Evolutionary conservation across 805 yeast species (phyloP), one percentile per base, ranked within the genome.

Genomic region (Ogataea ramenticola): DNA sequence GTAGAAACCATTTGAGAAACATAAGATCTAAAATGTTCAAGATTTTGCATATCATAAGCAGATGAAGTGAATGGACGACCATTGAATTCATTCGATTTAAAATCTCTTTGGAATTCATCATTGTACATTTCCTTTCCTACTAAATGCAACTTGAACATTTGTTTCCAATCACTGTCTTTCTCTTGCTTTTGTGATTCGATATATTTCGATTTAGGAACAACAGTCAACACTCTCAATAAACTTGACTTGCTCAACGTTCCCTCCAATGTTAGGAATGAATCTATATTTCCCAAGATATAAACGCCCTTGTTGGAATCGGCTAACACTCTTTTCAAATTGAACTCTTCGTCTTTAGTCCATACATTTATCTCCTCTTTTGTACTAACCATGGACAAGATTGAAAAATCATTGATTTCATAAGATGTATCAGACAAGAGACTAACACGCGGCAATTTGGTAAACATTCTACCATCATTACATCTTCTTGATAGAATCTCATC

Each of bases 401-500:
- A 55, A 45, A 58, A 60, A 20, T 61, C 62, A 32, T 49, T 58
- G 41, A 56, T 57, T 17, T 63, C 65, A 7, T 60, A 53, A 1
- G 61, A 55, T 10, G 54, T 40, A 5, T 57, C 56, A 3, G 36
- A 37, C 1, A 16, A 6, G 4, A 11, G 26, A 7, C 44, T 41
- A 1, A 36, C 16, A 6, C 19, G 27, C 7, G 39, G 33, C 4
- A 67, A 69, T 32, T 47, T 40, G 1, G 66, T 68, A 47, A 61
- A 58, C 14, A 42, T 22, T 17, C 40, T 44, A 15, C 21, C 34
- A 8, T 45, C 39, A 4, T 29, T 24, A n/a, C 71, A 64, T 17
- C 63, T 49, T n/a, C 54, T 54, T 2, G 45, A 46, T 1, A 69
- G 46, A 2, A 77, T 57, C 45, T 75, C 78, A 26, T 59, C 55